phyloP scores from a whole-genome alignment of 2,329 filamentous ascomycete genomes.

The Biscogniauxia marginata region DNA sequence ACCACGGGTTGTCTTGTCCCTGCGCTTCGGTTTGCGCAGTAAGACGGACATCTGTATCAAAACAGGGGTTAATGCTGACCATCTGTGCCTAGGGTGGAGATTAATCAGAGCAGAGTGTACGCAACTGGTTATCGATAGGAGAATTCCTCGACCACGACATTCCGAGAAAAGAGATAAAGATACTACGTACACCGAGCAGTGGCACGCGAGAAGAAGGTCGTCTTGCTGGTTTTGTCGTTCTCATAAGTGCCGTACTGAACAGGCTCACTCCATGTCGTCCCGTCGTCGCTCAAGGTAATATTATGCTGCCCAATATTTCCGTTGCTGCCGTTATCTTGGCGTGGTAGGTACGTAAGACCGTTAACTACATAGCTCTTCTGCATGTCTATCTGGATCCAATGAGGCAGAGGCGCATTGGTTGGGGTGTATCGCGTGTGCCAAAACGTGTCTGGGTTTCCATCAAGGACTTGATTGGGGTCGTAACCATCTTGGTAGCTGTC shows the following conservation, averaged over 20 bases:
- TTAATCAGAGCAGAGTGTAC: too few species aligned
- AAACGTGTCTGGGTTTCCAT: slow-evolving; percentile 28
- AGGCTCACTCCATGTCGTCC: slow-evolving; percentile 25
- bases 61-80: background rate
- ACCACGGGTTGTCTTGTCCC: slow-evolving; percentile 26
- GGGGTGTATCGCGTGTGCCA: slow-evolving; percentile 30
- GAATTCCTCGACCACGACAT: background rate
- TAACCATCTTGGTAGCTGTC: slow-evolving; percentile 29
- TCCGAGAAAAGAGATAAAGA: background rate
- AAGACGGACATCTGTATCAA: slow-evolving; percentile 25
- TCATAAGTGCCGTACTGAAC: slow-evolving; percentile 32
- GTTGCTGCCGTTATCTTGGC: slow-evolving; percentile 27
- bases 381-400: slow-evolving; percentile 34
- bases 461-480: slow-evolving; percentile 30
- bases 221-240: slow-evolving; percentile 30
- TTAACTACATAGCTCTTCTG: slow-evolving; percentile 26
- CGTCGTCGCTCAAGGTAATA: slow-evolving; percentile 30
- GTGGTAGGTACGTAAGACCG: slow-evolving; percentile 31
- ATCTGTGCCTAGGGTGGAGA: too few species aligned
- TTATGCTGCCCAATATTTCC: slow-evolving; percentile 32
- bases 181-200: slow-evolving; percentile 20
- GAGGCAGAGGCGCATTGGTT: slow-evolving; percentile 21
- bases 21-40: slow-evolving; percentile 30
- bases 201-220: slow-evolving; percentile 33
- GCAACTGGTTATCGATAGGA: background rate